Percentiles rank a stretch among this genome's conserved stretches.
phyloP scores from a whole-genome alignment of 352 stramenopile genomes.

The Pythium myriotylum region DNA sequence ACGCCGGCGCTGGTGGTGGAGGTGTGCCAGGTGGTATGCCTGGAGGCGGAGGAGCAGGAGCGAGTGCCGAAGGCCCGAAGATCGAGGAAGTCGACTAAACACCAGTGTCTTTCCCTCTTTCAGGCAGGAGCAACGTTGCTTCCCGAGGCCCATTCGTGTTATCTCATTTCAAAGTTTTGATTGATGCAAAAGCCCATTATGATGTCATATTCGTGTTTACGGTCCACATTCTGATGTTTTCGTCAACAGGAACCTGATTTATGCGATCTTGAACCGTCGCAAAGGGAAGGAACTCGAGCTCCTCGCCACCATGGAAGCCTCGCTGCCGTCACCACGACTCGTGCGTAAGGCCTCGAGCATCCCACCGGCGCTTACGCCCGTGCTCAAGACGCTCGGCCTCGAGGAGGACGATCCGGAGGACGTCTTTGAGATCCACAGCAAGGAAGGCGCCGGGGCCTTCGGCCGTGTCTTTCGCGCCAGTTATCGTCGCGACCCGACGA shows the following conservation, averaged over 20 bases:
- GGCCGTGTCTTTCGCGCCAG: conserved; percentile 68
- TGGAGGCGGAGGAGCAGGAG: conserved; percentile 14
- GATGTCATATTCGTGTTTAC: neutral
- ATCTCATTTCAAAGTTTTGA: too few species aligned
- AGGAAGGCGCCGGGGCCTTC: conserved; percentile 73
- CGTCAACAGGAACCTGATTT: neutral
- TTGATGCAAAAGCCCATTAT: conserved; percentile 6
- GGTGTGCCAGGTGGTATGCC: conserved; percentile 41
- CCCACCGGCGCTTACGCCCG: conserved; percentile 24
- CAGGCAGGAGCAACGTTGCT: too few species aligned
- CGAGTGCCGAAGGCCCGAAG: conserved; percentile 51
- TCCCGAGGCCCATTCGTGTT: too few species aligned
- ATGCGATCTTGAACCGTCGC: conserved; percentile 21
- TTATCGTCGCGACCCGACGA: conserved; percentile 43
- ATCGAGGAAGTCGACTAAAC: conserved; percentile 78
- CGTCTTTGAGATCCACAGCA: conserved; percentile 71
- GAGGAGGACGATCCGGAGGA: conserved; percentile 65
- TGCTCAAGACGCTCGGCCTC: conserved; percentile 59
- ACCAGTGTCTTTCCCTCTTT: too few species aligned
- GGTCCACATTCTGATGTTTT: too few species aligned
- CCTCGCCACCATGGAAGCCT: conserved; percentile 13
- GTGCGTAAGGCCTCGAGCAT: conserved; percentile 26
- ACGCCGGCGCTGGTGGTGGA: conserved; percentile 4
- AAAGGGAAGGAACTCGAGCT: too few species aligned
- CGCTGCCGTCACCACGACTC: conserved; percentile 21